phyloP scores from a whole-genome alignment of 306 rosid species.

The Purshia tridentata region DNA sequence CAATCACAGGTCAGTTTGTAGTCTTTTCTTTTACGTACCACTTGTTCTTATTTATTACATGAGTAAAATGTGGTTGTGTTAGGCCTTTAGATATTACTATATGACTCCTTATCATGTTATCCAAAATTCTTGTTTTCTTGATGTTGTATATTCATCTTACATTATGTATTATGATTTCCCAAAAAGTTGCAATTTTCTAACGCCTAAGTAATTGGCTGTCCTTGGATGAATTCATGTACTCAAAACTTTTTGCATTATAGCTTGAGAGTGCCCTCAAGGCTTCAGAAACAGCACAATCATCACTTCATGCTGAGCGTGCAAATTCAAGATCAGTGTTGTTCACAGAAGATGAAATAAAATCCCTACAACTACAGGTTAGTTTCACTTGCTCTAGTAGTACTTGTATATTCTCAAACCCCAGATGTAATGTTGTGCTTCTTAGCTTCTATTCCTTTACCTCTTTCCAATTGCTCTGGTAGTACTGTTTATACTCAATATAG shows the following conservation, averaged over 20 bases:
- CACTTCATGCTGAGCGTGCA: conserved; percentile 72
- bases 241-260: conserved; percentile 37
- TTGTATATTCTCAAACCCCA: neutral
- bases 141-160: neutral
- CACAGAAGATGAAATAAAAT: conserved; percentile 84
- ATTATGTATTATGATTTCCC: neutral
- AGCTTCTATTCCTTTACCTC: neutral
- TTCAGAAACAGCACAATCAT: conserved; percentile 69
- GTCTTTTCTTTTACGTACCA: neutral
- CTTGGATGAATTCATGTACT: conserved; percentile 10
- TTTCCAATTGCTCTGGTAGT: neutral
- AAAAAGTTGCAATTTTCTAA: neutral
- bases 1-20: conserved; percentile 68
- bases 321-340: conserved; percentile 70
- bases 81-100: neutral
- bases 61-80: neutral
- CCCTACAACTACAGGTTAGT: conserved; percentile 87
- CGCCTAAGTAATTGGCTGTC: neutral
- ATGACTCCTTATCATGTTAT: neutral
- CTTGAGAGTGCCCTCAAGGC: conserved; percentile 85
- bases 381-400: neutral
- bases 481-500: neutral
- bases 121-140: neutral
- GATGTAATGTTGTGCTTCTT: neutral
- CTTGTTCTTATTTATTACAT: neutral